Conservation (phyloP, 2,329 filamentous ascomycete species). For the Botrytis cinerea region DNA sequence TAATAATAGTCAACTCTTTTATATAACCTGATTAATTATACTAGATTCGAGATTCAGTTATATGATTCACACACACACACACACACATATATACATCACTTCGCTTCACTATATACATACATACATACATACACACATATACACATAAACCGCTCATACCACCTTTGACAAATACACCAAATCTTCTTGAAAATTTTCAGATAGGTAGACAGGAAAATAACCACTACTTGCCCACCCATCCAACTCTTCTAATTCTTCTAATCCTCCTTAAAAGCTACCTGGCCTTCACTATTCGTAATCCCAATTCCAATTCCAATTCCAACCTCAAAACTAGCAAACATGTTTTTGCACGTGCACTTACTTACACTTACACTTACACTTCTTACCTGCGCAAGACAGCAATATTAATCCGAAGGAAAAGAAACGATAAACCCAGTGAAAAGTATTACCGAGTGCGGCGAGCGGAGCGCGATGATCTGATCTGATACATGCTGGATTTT, state of each 20-base stretch:
- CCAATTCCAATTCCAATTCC: background rate
- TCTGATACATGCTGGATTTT: background rate
- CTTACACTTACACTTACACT: too few species aligned
- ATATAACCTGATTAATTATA: too few species aligned
- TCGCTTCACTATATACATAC: too few species aligned
- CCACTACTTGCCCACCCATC: background rate
- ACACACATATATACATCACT: too few species aligned
- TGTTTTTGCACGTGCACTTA: background rate
- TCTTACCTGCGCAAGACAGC: background rate
- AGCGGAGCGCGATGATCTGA: background rate
- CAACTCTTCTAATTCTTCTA: too few species aligned
- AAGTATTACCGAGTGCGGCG: accelerated
- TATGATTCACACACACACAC: too few species aligned
- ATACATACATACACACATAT: too few species aligned
- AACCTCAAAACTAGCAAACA: background rate
- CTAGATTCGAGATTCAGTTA: too few species aligned
- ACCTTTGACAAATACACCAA: background rate
- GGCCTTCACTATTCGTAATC: background rate
- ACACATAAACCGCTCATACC: background rate
- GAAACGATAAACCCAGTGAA: background rate
- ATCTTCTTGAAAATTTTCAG: background rate
- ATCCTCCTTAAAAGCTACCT: background rate
- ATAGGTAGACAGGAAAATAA: background rate
- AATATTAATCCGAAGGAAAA: background rate
- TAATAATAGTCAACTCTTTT: too few species aligned